Percentiles rank a stretch among this genome's conserved stretches.
Evolutionary conservation across 2,329 filamentous ascomycete genomes (phyloP).

Genomic region (Juglanconis juglandina): DNA sequence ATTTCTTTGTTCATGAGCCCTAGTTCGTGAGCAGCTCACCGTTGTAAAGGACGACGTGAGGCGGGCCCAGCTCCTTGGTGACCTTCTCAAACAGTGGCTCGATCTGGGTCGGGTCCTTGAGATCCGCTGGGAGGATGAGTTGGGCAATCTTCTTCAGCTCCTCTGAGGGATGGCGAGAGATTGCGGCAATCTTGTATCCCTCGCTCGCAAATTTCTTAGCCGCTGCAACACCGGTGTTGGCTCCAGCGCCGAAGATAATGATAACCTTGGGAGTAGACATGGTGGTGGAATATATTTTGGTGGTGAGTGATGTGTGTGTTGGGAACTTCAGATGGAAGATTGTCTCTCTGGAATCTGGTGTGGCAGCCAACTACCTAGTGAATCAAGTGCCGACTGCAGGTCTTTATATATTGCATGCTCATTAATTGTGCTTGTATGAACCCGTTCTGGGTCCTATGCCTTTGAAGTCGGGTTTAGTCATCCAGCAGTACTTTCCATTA

Average conservation of each 20-base stretch:
- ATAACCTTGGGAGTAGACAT: constrained; percentile 24
- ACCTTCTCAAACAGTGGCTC: constrained; percentile 35
- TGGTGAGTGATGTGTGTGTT: too few species aligned
- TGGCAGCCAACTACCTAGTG: too few species aligned
- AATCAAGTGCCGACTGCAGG: too few species aligned
- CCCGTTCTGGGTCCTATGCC: too few species aligned
- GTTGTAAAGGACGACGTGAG: constrained; percentile 44
- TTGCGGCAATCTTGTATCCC: constrained; percentile 41
- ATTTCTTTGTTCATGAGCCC: background rate
- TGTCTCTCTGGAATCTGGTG: too few species aligned
- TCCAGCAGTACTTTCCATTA: too few species aligned
- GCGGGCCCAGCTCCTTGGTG: constrained; percentile 30
- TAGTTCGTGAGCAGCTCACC: constrained; percentile 15
- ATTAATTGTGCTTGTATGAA: too few species aligned
- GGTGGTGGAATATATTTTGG: background rate
- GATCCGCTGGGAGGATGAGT: constrained; percentile 33
- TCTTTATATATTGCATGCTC: too few species aligned
- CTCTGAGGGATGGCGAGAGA: constrained; percentile 30
- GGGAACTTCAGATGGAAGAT: too few species aligned
- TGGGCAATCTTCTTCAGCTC: constrained; percentile 26
- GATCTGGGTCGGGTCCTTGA: constrained; percentile 33
- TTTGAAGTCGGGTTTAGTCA: too few species aligned
- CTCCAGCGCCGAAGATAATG: constrained; percentile 41
- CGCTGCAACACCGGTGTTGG: constrained; percentile 36
- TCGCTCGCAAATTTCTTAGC: constrained; percentile 35